Evolutionary conservation across 176 grass and related monocot species (phyloP).

Genomic region (barley (Hordeum vulgare)): MorexV3_pseudomolecules_assembly NC_058520.1:525759274-525759773

Average conservation of each 20-base stretch:
- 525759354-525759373: not conserved
- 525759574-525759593: not conserved
- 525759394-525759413: conserved; percentile 56
- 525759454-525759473: conserved; percentile 10
- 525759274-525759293: conserved; percentile 64
- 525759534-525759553: not conserved
- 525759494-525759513: not conserved
- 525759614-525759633: conserved; percentile 93
- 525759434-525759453: conserved; percentile 67
- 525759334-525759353: not conserved
- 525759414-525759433: conserved; percentile 72
- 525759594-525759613: conserved; percentile 2
- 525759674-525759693: conserved; percentile 98
- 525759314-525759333: not conserved
- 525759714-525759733: not conserved
- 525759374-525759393: conserved; percentile 62
- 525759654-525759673: conserved; percentile 94
- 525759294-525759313: conserved; percentile 41
- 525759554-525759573: not conserved
- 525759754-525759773: conserved; percentile 3
- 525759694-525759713: conserved; percentile 48
- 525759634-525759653: conserved; percentile 89
- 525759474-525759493: not conserved
- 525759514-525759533: conserved; percentile 5
- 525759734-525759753: not conserved